Evolutionary conservation across 345 rosid species (phyloP).

Genomic region (Bruguiera parviflora): DNA sequence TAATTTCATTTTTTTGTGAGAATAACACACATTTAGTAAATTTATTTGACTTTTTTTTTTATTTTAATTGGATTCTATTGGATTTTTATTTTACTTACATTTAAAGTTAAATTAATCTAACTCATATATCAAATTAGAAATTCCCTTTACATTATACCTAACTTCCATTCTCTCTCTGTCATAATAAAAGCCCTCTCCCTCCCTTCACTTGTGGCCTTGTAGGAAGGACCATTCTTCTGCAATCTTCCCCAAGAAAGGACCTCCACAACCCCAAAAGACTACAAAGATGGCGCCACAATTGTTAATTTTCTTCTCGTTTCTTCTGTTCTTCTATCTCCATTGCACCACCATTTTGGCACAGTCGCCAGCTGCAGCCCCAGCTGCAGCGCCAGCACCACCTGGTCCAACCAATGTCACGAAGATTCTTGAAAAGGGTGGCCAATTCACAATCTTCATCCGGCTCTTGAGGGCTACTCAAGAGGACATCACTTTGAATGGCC

Average conservation of each 20-base stretch:
- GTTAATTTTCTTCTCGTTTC: conserved; percentile 1
- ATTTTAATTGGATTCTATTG: no score
- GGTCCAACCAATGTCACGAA: conserved; percentile 35
- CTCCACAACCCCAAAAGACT: background rate
- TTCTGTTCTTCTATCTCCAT: conserved; percentile 21
- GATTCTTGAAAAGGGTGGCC: conserved; percentile 39
- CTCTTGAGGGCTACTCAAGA: conserved; percentile 31
- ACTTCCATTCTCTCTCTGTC: conserved; percentile 11
- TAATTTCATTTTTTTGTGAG: no score
- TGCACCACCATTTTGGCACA: conserved; percentile 22
- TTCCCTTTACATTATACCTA: conserved; percentile 21
- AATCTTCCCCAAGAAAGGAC: background rate
- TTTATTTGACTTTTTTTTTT: no score
- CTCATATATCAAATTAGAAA: background rate
- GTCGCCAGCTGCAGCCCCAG: conserved; percentile 27
- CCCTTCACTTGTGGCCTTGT: conserved; percentile 1
- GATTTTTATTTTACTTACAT: no score
- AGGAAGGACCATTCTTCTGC: background rate
- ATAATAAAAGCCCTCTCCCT: conserved; percentile 8
- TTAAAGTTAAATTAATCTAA: no score
- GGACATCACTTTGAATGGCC: conserved; percentile 25
- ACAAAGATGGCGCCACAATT: conserved; percentile 6
- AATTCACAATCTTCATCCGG: conserved; percentile 32
- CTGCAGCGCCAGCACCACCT: conserved; percentile 21
- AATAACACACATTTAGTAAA: no score